Evolutionary conservation across 2,329 filamentous ascomycete genomes (phyloP).

Genomic region (Pseudocercospora macadamiae): DNA sequence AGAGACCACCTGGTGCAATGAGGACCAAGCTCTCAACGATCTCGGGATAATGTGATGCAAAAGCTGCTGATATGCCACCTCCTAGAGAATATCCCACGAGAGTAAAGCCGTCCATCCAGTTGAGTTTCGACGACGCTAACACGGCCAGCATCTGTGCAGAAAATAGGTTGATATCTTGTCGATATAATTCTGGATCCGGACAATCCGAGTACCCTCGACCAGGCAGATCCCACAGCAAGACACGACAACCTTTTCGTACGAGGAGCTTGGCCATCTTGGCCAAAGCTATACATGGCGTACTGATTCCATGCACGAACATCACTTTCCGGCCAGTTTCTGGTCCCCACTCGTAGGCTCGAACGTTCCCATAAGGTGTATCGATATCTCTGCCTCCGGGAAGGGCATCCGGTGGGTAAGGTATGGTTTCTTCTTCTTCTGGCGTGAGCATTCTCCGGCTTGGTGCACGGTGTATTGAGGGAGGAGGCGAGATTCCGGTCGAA

Average conservation of each 20-base stretch:
- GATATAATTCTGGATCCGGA: constrained; percentile 66
- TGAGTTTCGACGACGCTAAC: constrained; percentile 68
- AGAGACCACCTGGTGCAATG: constrained; percentile 76
- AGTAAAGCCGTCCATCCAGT: constrained; percentile 67
- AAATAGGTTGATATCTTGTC: constrained; percentile 75
- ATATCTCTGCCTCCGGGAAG: constrained; percentile 73
- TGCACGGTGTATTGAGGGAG: constrained; percentile 19
- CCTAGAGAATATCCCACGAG: constrained; percentile 80
- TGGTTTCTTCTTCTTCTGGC: constrained; percentile 24
- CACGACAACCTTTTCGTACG: constrained; percentile 67
- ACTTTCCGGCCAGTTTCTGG: constrained; percentile 71
- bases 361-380: constrained; percentile 68
- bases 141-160: constrained; percentile 71
- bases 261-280: constrained; percentile 68
- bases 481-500: constrained; percentile 11
- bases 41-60: constrained; percentile 69
- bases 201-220: constrained; percentile 78
- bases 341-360: constrained; percentile 79
- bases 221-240: constrained; percentile 79
- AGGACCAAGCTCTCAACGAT: constrained; percentile 72
- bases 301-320: constrained; percentile 78
- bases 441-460: constrained; percentile 20
- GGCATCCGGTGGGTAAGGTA: constrained; percentile 68
- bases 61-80: constrained; percentile 71
- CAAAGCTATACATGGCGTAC: constrained; percentile 73